phyloP scores from a whole-genome alignment of 345 rosid species.

The Chamaenerion angustifolium region DNA sequence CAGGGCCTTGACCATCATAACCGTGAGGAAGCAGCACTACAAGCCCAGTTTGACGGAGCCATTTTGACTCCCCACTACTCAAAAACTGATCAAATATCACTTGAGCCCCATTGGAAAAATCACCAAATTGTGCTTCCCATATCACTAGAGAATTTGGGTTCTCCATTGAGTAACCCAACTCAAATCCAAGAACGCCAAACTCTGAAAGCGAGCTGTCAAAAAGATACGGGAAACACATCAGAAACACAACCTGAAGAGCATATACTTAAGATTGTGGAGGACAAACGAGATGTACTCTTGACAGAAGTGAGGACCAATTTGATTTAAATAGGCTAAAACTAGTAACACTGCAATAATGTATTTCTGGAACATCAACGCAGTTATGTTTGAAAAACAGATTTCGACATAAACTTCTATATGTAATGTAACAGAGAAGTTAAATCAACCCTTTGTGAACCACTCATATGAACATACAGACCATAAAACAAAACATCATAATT shows the following conservation, averaged over 20 bases:
- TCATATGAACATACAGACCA: neutral
- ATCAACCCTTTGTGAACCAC: no score
- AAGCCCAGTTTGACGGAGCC: conserved; percentile 18
- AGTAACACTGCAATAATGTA: no score
- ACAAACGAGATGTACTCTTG: neutral
- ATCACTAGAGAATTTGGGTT: conserved; percentile 14
- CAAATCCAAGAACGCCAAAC: conserved; percentile 18
- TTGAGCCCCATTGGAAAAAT: conserved; percentile 18
- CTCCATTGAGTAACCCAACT: conserved; percentile 18
- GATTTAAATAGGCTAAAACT: no score
- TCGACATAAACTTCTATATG: no score
- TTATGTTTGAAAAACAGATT: no score
- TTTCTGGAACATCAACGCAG: no score
- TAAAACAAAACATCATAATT: neutral
- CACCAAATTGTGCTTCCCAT: conserved; percentile 18
- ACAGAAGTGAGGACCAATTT: neutral
- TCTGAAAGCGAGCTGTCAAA: conserved; percentile 13
- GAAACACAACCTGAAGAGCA: neutral
- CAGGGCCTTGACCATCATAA: conserved; percentile 19
- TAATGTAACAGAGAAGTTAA: no score
- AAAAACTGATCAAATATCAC: conserved; percentile 16
- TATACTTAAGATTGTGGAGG: no score
- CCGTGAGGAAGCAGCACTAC: conserved; percentile 16
- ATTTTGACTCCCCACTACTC: conserved; percentile 15
- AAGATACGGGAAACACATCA: neutral